Evolutionary conservation across 2,329 filamentous ascomycete species (phyloP), one percentile per base, ranked within the genome.

Genomic region (Triangularia verruculosa): DNA sequence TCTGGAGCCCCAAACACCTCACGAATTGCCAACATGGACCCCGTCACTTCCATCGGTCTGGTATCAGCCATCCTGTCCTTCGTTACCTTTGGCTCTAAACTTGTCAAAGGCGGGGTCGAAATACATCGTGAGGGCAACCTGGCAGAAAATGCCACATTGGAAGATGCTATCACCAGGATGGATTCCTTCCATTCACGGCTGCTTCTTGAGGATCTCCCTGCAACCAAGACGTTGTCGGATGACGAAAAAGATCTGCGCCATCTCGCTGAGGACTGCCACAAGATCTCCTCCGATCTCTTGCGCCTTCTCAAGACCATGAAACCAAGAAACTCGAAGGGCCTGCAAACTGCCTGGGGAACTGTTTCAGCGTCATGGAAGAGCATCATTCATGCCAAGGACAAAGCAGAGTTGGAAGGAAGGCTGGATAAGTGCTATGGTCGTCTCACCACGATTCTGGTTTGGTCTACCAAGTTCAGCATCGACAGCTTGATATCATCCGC

Each of bases 11-110:
- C n/a, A n/a, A n/a, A n/a, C 27, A 28, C 9, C 34, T n/a, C 34
- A n/a, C 15, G 17, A 3, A 43, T 17, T 2, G 3, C 11, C 34
- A 5, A 27, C 15, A 59, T 58, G 57, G 57, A 59, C 39, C 57
- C 34, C 4, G 34, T 25, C 11, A 59, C 30, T 4, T 8, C 57
- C 9, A 27, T 59, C 34, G 57, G 30, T n/a, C 22, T 59, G 34
- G 57, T 25, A 25, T 59, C 57, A 25, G 57, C 30, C 9, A 59
- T 59, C 39, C 25, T 59, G 24, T 51, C 34, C 20, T 59, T 59
- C 17, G 30, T 59, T n/a, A n/a, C n/a, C 3, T 59, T 52, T 51
- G 57, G 30, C 4, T 17, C 30, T 5, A 59, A 59, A 15, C 34
- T 59, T 2, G 20, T 59, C 22, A 51, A 59, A 12, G 57, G 57